Base-by-base conservation (phyloP, 495 filamentous ascomycete species). In the Talaromyces wortmannii region DNA sequence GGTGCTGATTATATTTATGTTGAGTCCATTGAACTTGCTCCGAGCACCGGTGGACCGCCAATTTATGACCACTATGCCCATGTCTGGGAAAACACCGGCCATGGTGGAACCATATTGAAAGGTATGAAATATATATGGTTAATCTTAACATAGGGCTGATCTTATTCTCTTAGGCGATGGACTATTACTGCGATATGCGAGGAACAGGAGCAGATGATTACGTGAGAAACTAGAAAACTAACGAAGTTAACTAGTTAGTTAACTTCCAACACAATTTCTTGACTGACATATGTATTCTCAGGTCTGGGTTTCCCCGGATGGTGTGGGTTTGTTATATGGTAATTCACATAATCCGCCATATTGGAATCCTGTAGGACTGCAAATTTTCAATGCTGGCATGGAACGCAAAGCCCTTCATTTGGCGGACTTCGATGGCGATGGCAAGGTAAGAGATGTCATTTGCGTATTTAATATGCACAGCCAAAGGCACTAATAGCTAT, bases 371-470 rank as follows among this genome's bases (percentile, higher is more conserved):
- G 50, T 48, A 6, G 56, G 56, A 18, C n/a, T 32, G 13, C 44
- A 54, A 32, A 58, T 58, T 2, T 54, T 58, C n/a, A 42, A 58
- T 13, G 33, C 45, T n/a, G 53, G 59, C 2, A 44, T 56, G 17
- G 52, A 61, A 47, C 56, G 67, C 3, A 64, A 64, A 33, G 59
- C 59, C 30, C 11, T 69, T 17, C 63, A 66, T 45, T 54, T 67
- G 42, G 57, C 42, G 0, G 65, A 67, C 56, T 69, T 59, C 51
- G 52, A 69, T 55, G 65, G 65, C 2, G 61, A 66, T 55, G 63
- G 67, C 31, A 45, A 55, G 48, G 48, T 50, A 50, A 49, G 0
- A 7, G 7, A 36, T 17, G 4, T 17, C 4, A 5, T 36, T 12
- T 50, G 6, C 10, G 16, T 13, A 36, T n/a, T n/a, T n/a, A n/a